Evolutionary conservation across 2,329 filamentous ascomycete species (phyloP), one percentile per base, ranked within the genome.

Genomic region (Stenocarpella maydis): DNA sequence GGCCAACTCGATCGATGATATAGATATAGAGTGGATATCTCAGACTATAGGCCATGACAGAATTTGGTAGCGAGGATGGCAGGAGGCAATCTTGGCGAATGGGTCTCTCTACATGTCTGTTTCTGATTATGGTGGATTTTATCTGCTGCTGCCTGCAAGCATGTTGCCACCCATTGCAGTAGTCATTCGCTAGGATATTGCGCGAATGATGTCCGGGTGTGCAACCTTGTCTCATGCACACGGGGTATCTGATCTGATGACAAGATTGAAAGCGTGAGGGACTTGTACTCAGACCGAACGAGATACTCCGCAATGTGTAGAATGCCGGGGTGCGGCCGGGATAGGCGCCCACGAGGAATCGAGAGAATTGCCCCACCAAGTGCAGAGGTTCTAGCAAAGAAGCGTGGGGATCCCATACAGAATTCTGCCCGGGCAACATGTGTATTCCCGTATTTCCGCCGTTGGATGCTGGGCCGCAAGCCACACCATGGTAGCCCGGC

Each of bases 21-120:
- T 72, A 60, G 80, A 83, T 39, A 81, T 81, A 2, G 82, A 84
- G 47, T 85, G 83, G 81, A 76, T 85, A 43, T 83, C 81, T 0
- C 82, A 84, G 65, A 80, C 80, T 0, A 81, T 84, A 34, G 58
- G 58, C 2, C 58, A 61, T 10, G 58, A 61, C 34, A 19, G 41
- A 34, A 61, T 61, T 34, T 61, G 58, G 58, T 61, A 61, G 58
- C 2, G 8, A 61, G 1, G n/a, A 39, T 8, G 21, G 2, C 15
- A 24, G 37, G 17, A 12, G 21, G 53, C 21, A 3, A 41, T 5
- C 6, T 58, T 4, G 21, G 12, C 9, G 9, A 39, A 17, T 39
- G 17, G 15, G n/a, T 5, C 17, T 54, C 52, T 21, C 14, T 17
- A 2, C 14, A n/a, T 54, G 4, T 17, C 2, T 1, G 6, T 8